Conservation (phyloP, 345 rosid species). For the Aquilaria sinensis region DNA sequence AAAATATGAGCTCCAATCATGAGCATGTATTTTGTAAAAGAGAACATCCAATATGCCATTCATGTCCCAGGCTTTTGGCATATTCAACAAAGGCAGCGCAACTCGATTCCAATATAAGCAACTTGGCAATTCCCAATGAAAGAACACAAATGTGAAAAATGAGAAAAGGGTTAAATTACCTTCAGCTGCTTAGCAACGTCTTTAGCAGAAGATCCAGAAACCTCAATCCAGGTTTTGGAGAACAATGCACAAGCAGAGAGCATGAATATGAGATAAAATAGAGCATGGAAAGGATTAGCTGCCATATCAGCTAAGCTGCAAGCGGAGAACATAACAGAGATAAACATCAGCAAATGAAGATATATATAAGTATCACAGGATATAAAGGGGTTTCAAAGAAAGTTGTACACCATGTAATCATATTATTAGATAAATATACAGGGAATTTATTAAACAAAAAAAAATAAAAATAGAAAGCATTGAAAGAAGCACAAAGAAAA, state of each 20-base stretch:
- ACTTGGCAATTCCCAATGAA: background rate
- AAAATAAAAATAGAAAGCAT: background rate
- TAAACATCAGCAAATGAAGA: background rate
- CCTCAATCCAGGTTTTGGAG: conserved; percentile 82
- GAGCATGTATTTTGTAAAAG: too few relatives aligned
- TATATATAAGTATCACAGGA: background rate
- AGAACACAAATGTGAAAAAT: background rate
- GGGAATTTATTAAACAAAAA: background rate
- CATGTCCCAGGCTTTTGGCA: too few relatives aligned
- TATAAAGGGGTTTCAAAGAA: background rate
- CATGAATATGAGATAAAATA: conserved; percentile 72
- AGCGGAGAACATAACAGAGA: background rate
- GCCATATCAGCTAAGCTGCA: conserved; percentile 67
- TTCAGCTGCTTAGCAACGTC: conserved; percentile 84
- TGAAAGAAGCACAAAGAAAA: background rate
- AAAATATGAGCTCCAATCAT: too few relatives aligned
- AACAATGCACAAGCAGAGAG: conserved; percentile 69
- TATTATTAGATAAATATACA: background rate
- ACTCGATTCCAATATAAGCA: too few relatives aligned
- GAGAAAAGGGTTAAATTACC: conserved; percentile 21
- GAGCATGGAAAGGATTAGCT: conserved; percentile 72
- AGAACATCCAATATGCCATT: too few relatives aligned
- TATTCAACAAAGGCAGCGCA: too few relatives aligned
- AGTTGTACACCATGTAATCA: background rate
- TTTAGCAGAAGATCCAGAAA: conserved; percentile 71